Conservation (phyloP, 2,329 filamentous ascomycete species). For the Claviceps maximensis region DNA sequence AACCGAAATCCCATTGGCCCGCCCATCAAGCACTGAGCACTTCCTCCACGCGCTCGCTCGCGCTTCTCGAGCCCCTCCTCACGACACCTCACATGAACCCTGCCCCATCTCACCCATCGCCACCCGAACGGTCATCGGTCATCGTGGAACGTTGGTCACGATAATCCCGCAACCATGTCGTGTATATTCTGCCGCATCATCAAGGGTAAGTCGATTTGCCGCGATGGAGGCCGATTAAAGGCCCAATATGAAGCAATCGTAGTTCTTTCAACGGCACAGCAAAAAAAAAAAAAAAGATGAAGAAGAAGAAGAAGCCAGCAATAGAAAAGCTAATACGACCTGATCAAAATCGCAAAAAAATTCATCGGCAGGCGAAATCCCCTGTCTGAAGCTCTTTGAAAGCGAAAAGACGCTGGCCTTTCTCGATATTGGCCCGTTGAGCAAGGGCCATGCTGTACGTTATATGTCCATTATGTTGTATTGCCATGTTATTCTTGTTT, state of each 20-base stretch:
- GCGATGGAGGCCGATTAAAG: not conserved
- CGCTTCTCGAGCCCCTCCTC: too few relatives aligned
- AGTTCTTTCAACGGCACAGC: not conserved
- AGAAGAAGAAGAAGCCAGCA: too few relatives aligned
- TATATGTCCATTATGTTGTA: too few relatives aligned
- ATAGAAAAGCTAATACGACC: not conserved
- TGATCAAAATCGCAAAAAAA: not conserved
- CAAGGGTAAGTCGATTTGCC: slow-evolving; percentile 50
- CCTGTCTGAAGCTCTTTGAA: slow-evolving; percentile 92
- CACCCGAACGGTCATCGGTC: not conserved
- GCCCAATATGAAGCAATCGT: not conserved
- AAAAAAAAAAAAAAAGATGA: not conserved
- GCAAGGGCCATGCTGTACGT: slow-evolving; percentile 75
- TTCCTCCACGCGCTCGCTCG: too few relatives aligned
- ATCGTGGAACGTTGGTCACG: not conserved
- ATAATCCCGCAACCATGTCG: slow-evolving; percentile 16
- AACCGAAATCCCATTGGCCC: too few relatives aligned
- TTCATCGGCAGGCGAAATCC: slow-evolving; percentile 64
- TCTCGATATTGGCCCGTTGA: slow-evolving; percentile 86
- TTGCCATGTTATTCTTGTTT: not conserved
- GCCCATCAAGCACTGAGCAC: too few relatives aligned
- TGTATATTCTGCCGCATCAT: slow-evolving; percentile 99
- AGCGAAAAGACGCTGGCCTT: slow-evolving; percentile 89
- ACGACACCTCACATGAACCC: not conserved
- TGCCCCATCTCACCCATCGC: not conserved